A percentile compares a stretch with the other conserved stretches of the same genome.
Evolutionary conservation across 495 filamentous ascomycete genomes (phyloP).

Genomic region (Penicillium antarcticum): DNA sequence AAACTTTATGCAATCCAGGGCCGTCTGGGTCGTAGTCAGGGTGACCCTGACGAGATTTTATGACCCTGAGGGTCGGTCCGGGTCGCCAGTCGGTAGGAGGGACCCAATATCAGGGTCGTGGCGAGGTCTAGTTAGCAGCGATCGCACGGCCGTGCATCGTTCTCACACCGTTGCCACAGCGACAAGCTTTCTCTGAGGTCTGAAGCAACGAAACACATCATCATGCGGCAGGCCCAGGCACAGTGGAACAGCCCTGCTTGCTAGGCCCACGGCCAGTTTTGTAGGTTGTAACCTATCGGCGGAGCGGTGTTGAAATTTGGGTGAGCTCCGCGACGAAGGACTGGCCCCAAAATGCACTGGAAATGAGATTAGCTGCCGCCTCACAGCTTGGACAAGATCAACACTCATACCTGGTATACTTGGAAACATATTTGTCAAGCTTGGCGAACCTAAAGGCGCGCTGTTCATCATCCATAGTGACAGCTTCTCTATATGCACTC

Average conservation of each 20-base stretch:
- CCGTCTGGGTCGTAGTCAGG: too few relatives aligned
- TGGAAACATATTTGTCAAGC: constrained; percentile 88
- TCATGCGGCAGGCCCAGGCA: too few relatives aligned
- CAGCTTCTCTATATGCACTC: constrained; percentile 86
- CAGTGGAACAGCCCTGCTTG: not conserved
- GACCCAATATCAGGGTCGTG: too few relatives aligned
- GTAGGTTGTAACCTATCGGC: constrained; percentile 42
- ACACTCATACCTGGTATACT: constrained; percentile 72
- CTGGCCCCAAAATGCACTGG: constrained; percentile 93
- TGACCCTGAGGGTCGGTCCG: too few relatives aligned
- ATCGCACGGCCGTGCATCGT: too few relatives aligned
- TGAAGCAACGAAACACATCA: too few relatives aligned
- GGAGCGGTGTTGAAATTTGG: constrained; percentile 54
- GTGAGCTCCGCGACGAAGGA: constrained; percentile 85
- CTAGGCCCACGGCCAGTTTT: constrained; percentile 19
- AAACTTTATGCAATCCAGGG: too few relatives aligned
- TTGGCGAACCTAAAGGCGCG: constrained; percentile 82
- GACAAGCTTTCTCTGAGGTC: too few relatives aligned
- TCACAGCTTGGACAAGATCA: not conserved
- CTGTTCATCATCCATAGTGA: constrained; percentile 88
- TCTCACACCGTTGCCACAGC: too few relatives aligned
- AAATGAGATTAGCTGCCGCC: not conserved
- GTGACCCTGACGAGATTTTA: too few relatives aligned
- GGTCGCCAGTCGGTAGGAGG: too few relatives aligned
- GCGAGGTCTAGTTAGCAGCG: too few relatives aligned